These are phyloP conservation scores for Datura wrightii DNA, from an alignment of 257 asterid species.

Conservation along the genomic window DNA sequence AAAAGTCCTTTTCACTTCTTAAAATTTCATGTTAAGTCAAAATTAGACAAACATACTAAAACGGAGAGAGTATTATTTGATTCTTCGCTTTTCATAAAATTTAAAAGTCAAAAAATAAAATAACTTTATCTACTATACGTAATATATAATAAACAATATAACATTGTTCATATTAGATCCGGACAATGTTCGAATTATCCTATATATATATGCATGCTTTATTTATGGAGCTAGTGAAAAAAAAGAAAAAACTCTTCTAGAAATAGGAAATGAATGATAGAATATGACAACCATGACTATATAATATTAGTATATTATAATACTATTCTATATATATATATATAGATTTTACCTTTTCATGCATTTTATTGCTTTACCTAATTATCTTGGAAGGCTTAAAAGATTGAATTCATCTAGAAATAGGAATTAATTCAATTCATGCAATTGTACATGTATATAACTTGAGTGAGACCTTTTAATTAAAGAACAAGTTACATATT, in stretches of 20 bases:
- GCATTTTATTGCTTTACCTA: background rate
- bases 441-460: background rate
- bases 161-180: too few species aligned
- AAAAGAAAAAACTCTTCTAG: background rate
- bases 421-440: background rate
- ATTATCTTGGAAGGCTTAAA: background rate
- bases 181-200: too few species aligned
- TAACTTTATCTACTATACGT: too few species aligned
- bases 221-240: background rate
- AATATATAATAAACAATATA: too few species aligned
- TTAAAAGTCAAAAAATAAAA: too few species aligned
- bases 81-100: too few species aligned
- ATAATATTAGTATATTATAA: too few species aligned
- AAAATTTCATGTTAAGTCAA: too few species aligned
- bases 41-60: too few species aligned
- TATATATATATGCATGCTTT: background rate
- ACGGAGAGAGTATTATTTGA: too few species aligned
- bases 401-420: background rate
- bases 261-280: background rate
- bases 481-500: too few species aligned
- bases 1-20: too few species aligned
- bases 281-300: background rate
- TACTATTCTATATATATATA: background rate
- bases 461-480: background rate
- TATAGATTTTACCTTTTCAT: background rate